phyloP scores from a whole-genome alignment of 2,329 filamentous ascomycete species.

The Helicocarpus griseus region DNA sequence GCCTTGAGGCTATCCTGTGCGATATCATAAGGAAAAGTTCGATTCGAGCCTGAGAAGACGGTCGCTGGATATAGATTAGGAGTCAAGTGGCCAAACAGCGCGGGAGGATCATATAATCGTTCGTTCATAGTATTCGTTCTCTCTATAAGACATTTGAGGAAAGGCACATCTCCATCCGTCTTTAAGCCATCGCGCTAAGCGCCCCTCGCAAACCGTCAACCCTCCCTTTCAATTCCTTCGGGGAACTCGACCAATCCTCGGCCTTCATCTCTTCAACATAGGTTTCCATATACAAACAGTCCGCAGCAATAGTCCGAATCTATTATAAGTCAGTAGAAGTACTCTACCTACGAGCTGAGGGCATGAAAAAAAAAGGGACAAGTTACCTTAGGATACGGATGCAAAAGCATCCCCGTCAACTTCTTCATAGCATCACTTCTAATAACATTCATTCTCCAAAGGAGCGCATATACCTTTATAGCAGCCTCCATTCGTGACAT shows the following conservation, averaged over 20 bases:
- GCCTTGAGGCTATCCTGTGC: no score
- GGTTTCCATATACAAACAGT: slow-evolving; percentile 28
- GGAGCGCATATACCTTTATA: slow-evolving; percentile 65
- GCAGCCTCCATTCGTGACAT: slow-evolving; percentile 73
- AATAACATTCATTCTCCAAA: slow-evolving; percentile 48
- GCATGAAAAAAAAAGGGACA: slow-evolving; percentile 21
- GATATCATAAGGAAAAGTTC: no score
- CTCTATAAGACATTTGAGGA: background rate
- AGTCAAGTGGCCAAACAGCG: no score
- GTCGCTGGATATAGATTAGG: no score
- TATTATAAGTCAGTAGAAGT: slow-evolving; percentile 13
- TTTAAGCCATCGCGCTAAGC: background rate
- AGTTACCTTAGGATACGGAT: slow-evolving; percentile 68
- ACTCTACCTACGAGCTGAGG: background rate
- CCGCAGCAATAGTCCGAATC: slow-evolving; percentile 28
- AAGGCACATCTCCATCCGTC: background rate
- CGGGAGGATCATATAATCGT: no score
- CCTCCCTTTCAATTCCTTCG: slow-evolving; percentile 24
- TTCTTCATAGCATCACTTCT: slow-evolving; percentile 54
- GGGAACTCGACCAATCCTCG: slow-evolving; percentile 27
- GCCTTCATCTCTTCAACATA: slow-evolving; percentile 20
- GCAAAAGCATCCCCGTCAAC: slow-evolving; percentile 61
- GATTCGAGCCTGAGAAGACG: no score
- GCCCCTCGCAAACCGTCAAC: slow-evolving; percentile 17
- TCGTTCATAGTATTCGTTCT: background rate